phyloP scores from a whole-genome alignment of 2,329 filamentous ascomycete species.

The Exophiala spinifera region DNA sequence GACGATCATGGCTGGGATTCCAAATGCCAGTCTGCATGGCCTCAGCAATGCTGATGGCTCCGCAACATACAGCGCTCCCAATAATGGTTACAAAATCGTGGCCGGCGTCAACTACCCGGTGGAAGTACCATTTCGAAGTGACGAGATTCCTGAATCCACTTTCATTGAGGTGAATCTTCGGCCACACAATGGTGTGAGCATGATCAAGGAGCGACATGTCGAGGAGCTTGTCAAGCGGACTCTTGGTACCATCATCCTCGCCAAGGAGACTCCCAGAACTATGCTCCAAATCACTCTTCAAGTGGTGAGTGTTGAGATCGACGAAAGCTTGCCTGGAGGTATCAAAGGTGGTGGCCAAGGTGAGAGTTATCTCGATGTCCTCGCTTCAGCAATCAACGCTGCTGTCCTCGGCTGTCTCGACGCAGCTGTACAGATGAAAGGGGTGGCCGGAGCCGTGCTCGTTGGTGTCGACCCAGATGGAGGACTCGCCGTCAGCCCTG shows the following conservation, averaged over 20 bases:
- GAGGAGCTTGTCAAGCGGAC: conserved; percentile 54
- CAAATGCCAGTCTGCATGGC: conserved; percentile 22
- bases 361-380: conserved; percentile 64
- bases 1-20: conserved; percentile 9
- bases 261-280: conserved; percentile 43
- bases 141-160: conserved; percentile 89
- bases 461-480: conserved; percentile 54
- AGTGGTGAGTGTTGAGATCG: conserved; percentile 35
- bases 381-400: conserved; percentile 80
- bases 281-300: conserved; percentile 45
- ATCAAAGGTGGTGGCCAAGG: conserved; percentile 27
- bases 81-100: conserved; percentile 74
- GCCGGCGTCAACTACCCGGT: conserved; percentile 89
- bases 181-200: conserved; percentile 78
- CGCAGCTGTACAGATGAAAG: conserved; percentile 74
- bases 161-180: conserved; percentile 85
- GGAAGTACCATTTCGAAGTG: conserved; percentile 74
- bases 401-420: conserved; percentile 75
- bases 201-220: conserved; percentile 78
- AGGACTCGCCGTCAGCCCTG: conserved; percentile 58
- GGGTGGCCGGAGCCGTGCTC: conserved; percentile 64
- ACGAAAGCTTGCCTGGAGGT: conserved; percentile 31
- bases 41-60: conserved; percentile 26
- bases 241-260: conserved; percentile 40
- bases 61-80: conserved; percentile 38